Conservation (phyloP, 306 rosid species). For the Trifolium pratense region DNA sequence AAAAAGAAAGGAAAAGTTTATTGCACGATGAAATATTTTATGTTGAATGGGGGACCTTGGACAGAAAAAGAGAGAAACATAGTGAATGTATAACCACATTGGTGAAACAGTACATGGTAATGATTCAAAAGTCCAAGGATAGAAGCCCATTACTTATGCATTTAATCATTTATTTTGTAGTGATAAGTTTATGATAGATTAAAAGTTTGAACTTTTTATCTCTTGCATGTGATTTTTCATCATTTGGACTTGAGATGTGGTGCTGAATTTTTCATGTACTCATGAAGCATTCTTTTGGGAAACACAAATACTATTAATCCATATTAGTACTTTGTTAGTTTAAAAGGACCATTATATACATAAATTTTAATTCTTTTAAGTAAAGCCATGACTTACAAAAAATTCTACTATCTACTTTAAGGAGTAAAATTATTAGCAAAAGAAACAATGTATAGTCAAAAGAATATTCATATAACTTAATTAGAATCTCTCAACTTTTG, state of each 20-base stretch:
- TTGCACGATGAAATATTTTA: not conserved
- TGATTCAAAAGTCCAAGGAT: conserved; percentile 63
- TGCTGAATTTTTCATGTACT: conserved; percentile 43
- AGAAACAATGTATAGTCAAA: too few species aligned
- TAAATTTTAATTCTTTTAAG: not conserved
- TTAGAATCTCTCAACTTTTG: not conserved
- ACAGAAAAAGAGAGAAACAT: conserved; percentile 14
- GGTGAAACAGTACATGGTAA: conserved; percentile 55
- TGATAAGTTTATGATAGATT: conserved; percentile 34
- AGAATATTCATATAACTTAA: too few species aligned
- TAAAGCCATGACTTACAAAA: not conserved
- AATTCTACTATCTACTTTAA: too few species aligned
- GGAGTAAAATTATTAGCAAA: not conserved
- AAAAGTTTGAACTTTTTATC: conserved; percentile 41
- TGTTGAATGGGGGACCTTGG: conserved; percentile 44
- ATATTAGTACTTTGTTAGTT: too few species aligned
- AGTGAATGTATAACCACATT: conserved; percentile 43
- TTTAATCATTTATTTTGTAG: not conserved
- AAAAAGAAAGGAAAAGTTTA: conserved; percentile 3
- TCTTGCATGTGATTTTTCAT: conserved; percentile 73
- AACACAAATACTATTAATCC: conserved; percentile 31
- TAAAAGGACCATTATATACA: too few species aligned
- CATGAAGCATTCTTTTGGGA: conserved; percentile 35
- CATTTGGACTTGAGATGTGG: conserved; percentile 46
- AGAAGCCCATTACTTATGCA: conserved; percentile 43